Percentiles rank a stretch among this genome's conserved stretches.
phyloP scores from a whole-genome alignment of 2,329 filamentous ascomycete genomes.

The Byssoonygena ceratinophila region DNA sequence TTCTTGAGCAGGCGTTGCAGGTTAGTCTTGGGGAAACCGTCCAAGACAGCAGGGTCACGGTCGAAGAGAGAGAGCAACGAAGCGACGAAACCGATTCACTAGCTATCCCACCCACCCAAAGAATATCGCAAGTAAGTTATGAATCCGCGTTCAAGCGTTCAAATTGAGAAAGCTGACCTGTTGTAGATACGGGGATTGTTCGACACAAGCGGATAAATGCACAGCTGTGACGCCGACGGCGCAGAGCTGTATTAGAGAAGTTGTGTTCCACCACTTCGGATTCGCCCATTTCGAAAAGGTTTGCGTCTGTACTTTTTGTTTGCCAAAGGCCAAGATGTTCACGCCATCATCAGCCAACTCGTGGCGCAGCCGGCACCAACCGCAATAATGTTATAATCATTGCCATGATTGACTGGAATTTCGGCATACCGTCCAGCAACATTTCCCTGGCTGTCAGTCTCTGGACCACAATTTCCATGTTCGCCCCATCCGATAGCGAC shows the following conservation, averaged over 20 bases:
- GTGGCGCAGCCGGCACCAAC: constrained; percentile 86
- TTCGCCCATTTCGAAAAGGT: too few species aligned
- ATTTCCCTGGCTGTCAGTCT: constrained; percentile 50
- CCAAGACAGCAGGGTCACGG: constrained; percentile 27
- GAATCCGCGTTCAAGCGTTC: not conserved
- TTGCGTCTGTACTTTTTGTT: too few species aligned
- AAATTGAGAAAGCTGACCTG: constrained; percentile 19
- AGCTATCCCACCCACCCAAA: constrained; percentile 38
- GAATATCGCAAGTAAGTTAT: constrained; percentile 37
- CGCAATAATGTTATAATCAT: constrained; percentile 44
- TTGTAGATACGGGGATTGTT: constrained; percentile 32
- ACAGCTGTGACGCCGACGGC: not conserved
- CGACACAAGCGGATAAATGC: constrained; percentile 26
- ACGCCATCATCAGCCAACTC: constrained; percentile 53
- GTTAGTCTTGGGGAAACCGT: constrained; percentile 23
- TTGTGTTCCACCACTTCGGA: too few species aligned
- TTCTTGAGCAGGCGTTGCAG: constrained; percentile 25
- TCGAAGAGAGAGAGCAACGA: constrained; percentile 12
- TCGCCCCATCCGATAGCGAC: constrained; percentile 94
- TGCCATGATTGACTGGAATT: constrained; percentile 47
- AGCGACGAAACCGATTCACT: not conserved
- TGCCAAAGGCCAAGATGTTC: not conserved
- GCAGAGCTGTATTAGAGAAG: not conserved
- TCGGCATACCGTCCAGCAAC: constrained; percentile 60
- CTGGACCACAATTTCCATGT: constrained; percentile 85